phyloP scores from a whole-genome alignment of 768 basidiomycete genomes.

The Baorangia bicolor region DNA sequence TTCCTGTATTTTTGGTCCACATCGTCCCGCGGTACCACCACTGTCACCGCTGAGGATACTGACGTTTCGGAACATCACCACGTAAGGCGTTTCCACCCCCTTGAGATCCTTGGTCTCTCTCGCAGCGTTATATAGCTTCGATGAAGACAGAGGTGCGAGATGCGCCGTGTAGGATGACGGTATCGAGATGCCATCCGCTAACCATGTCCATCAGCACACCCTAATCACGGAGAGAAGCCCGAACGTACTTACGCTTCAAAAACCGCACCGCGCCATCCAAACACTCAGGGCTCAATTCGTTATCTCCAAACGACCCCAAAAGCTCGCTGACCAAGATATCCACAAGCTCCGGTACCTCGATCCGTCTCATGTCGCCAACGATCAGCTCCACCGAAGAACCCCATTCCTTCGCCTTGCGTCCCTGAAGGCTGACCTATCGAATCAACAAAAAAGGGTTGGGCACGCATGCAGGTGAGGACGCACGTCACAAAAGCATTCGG shows the following conservation, averaged over 20 bases:
- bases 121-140: slow-evolving; percentile 88
- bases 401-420: slow-evolving; percentile 82
- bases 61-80: slow-evolving; percentile 96
- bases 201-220: slow-evolving; percentile 10
- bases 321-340: slow-evolving; percentile 97
- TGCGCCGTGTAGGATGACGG: slow-evolving; percentile 95
- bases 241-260: slow-evolving; percentile 64
- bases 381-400: slow-evolving; percentile 71
- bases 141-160: slow-evolving; percentile 90
- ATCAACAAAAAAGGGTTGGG: slow-evolving; percentile 16
- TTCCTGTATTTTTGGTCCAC: slow-evolving; percentile 84
- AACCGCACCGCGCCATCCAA: slow-evolving; percentile 94
- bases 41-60: slow-evolving; percentile 83
- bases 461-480: slow-evolving; percentile 34
- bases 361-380: slow-evolving; percentile 92
- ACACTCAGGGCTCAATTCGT: slow-evolving; percentile 97
- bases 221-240: neutral
- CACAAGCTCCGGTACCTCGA: slow-evolving; percentile 80
- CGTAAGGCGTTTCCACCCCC: slow-evolving; percentile 91
- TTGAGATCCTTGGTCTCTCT: slow-evolving; percentile 63
- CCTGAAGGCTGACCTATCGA: slow-evolving; percentile 64
- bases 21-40: slow-evolving; percentile 57
- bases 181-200: slow-evolving; percentile 93
- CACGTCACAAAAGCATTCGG: slow-evolving; percentile 94
- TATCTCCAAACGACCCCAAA: slow-evolving; percentile 96